Evolutionary conservation across 1,284 basidiomycete genomes (phyloP), one percentile per base, ranked within the genome.

Genomic region (Agroathelia rolfsii): DNA sequence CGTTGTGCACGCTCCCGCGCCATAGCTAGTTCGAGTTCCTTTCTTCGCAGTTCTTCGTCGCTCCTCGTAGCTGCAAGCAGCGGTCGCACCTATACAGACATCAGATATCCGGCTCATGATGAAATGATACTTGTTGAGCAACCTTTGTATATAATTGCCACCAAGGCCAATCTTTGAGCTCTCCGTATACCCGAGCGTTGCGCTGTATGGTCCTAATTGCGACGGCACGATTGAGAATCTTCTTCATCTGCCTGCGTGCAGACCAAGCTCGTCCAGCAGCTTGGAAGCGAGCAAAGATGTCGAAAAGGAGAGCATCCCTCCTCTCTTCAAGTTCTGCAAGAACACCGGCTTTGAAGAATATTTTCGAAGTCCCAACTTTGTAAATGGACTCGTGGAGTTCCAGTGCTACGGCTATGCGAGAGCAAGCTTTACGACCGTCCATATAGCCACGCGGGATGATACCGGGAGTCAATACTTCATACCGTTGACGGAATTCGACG

Each of bases 301-400:
- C 92, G 43, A 78, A 92, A 11, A 99, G 61, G 16, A 90, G 62
- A 6, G 72, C 66, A 55, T 99, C 95, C 12, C 95, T 66, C 13
- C 88, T 72, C 49, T 97, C 95, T 58, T 98, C 95, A 18, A 98
- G 72, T 49, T 96, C 93, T n/a, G 95, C 95, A 7, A 99, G 71
- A 2, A 97, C 90, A 4, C 94, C 94, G 1, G 95, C 93, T 55
- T 97, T 98, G 77, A 99, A 98, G 64, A 98, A 98, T 44, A 97
- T 88, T 64, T 98, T 99, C 27, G 90, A 95, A 0, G 88, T 87
- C 6, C 95, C 95, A 40, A 98, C 87, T 48, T 84, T 86, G 68
- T 82, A 97, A 15, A 80, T 72, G 1, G 74, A 66, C 35, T 80
- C 75, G 53, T 96, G 90, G 13, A 98, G 72, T 35, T 94, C 86